Percentiles rank a stretch among this genome's conserved stretches.
These are phyloP conservation scores for Saccharomyces hybrid DNA, from an alignment of 1,139 yeast genomes.

Conservation along the genomic window DNA sequence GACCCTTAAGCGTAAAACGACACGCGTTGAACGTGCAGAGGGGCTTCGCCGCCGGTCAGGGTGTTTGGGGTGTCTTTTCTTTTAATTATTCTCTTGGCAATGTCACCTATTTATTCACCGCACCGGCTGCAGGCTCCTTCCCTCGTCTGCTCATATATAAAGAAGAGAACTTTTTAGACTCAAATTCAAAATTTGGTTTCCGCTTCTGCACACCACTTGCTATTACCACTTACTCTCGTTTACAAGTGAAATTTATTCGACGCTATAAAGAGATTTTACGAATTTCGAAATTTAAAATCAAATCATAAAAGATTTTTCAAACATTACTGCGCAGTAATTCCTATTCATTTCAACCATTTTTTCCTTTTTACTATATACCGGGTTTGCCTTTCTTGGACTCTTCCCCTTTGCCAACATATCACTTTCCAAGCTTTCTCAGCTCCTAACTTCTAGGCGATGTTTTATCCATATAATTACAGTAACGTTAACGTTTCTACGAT, in stretches of 20 bases:
- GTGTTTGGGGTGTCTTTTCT: slow-evolving; percentile 1
- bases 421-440: background rate
- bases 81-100: background rate
- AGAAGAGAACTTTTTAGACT: background rate
- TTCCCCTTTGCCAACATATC: background rate
- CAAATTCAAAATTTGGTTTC: background rate
- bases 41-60: slow-evolving; percentile 2
- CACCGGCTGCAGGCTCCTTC: background rate
- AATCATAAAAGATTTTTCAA: background rate
- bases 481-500: background rate
- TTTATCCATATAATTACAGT: background rate
- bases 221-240: background rate
- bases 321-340: background rate
- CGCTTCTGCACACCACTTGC: background rate
- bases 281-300: background rate
- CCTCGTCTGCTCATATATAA: background rate
- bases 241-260: background rate
- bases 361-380: background rate
- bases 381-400: background rate
- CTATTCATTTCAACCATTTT: background rate
- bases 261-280: background rate
- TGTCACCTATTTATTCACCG: background rate
- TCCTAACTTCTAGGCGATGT: background rate
- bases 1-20: background rate
- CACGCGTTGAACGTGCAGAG: background rate